Evolutionary conservation across 805 yeast species (phyloP).

Genomic region (Ogataea zsoltii): DNA sequence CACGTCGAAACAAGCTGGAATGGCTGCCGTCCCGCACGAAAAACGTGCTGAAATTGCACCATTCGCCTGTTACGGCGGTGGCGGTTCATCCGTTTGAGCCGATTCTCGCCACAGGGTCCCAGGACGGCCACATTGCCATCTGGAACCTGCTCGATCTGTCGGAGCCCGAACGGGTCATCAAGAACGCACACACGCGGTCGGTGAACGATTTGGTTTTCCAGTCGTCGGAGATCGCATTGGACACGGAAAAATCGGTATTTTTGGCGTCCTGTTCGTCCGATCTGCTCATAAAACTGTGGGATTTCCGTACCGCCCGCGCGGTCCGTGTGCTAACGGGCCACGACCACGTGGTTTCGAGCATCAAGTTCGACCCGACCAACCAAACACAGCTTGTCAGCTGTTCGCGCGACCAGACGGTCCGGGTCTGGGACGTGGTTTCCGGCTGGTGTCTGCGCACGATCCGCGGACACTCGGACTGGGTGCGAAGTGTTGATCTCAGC

Average conservation of each 20-base stretch:
- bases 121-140: slow-evolving; percentile 68
- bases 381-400: slow-evolving; percentile 56
- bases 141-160: slow-evolving; percentile 69
- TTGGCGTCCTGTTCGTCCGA: slow-evolving; percentile 56
- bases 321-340: slow-evolving; percentile 76
- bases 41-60: slow-evolving; percentile 52
- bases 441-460: slow-evolving; percentile 71
- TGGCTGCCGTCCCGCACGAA: slow-evolving; percentile 65
- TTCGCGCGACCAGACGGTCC: slow-evolving; percentile 62
- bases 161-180: slow-evolving; percentile 60
- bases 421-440: slow-evolving; percentile 63
- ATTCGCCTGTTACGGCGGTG: slow-evolving; percentile 59
- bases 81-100: slow-evolving; percentile 79
- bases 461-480: slow-evolving; percentile 88
- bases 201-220: slow-evolving; percentile 63
- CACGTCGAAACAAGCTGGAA: slow-evolving; percentile 36
- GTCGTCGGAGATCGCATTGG: slow-evolving; percentile 37
- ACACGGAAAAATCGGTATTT: slow-evolving; percentile 28
- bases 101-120: slow-evolving; percentile 60
- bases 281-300: slow-evolving; percentile 69
- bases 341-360: slow-evolving; percentile 77
- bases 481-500: slow-evolving; percentile 58
- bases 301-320: slow-evolving; percentile 34
- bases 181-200: slow-evolving; percentile 71
- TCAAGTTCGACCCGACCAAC: slow-evolving; percentile 50